Base-by-base conservation (phyloP, 176 grass and related monocot species). In the Pharus latifolius region DNA sequence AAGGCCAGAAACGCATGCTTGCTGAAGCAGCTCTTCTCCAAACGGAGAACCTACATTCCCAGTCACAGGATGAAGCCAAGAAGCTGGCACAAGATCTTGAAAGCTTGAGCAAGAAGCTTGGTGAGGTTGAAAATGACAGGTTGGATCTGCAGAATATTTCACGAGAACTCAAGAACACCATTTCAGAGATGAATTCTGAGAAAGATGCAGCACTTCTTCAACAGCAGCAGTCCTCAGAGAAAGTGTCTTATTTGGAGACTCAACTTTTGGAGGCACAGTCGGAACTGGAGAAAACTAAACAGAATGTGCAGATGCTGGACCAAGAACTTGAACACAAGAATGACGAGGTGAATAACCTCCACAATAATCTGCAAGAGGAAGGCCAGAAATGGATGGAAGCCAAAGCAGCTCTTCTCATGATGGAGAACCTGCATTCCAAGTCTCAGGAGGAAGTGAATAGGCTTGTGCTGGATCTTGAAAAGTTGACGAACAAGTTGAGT, bases 321-420 rank as follows among this genome's bases (percentile, higher is more conserved):
- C 58, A 80, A 80, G 68, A 86, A 80, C 50, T 86, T 40, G 64
- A 72, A 17, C 35, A 76, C 29, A 73, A 86, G 70, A 80, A 20
- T 51, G 55, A 29, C 26, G 42, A 43, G 26, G 61, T 77, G 12
- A 25, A 65, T 77, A 23, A 29, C 41, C 61, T 77, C 2, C 74
- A 66, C 49, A 65, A 27, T 14, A 77, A 35, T 55, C 42, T 77
- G 61, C 61, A 77, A 66, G 26, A 56, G 54, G 74, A 77, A 60
- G 49, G 26, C 35, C 32, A 65, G 74, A 66, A 33, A 65, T 34
- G 61, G 31, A 7, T 33, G 13, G 34, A 66, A 65, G 49, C 37
- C 55, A 48, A 77, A 25, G 53, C 24, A 31, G 38, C 49, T 25
- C 45, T 76, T 2, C 26, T 54, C 12, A 42, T 59, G 50, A 41